phyloP scores from a whole-genome alignment of 768 basidiomycete species.

The Leccinum longicurvipes region DNA sequence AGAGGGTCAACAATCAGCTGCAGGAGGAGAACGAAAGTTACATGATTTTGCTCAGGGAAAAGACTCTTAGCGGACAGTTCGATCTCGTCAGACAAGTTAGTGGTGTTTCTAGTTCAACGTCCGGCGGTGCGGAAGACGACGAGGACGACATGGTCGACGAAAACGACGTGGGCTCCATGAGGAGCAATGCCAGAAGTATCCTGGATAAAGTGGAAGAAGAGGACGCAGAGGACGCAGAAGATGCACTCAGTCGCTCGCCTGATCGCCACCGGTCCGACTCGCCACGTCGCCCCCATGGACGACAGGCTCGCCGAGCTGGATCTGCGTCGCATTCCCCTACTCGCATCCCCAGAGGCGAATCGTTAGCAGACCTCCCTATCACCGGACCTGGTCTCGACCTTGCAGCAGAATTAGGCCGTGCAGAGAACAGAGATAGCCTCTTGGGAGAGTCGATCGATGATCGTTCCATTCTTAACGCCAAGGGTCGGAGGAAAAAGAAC shows the following conservation, averaged over 20 bases:
- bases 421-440: conserved; percentile 82
- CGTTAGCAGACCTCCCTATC: conserved; percentile 82
- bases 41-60: conserved; percentile 89
- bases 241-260: conserved; percentile 39
- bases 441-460: conserved; percentile 54
- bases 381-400: conserved; percentile 88
- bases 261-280: conserved; percentile 38
- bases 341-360: conserved; percentile 59
- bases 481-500: conserved; percentile 43
- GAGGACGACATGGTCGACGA: conserved; percentile 30
- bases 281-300: conserved; percentile 39
- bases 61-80: conserved; percentile 86
- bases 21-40: conserved; percentile 98
- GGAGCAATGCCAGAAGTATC: conserved; percentile 53
- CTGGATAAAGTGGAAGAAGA: conserved; percentile 65
- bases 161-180: conserved; percentile 53
- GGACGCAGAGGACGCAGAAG: conserved; percentile 40
- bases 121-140: conserved; percentile 37
- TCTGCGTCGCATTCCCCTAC: conserved; percentile 49
- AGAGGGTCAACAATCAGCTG: conserved; percentile 80
- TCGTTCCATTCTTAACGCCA: conserved; percentile 41
- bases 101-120: conserved; percentile 39
- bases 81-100: conserved; percentile 71
- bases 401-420: conserved; percentile 88
- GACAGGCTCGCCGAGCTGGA: conserved; percentile 51